A percentile compares a stretch with the other conserved stretches of the same genome.
Conservation (phyloP, 768 basidiomycete genomes). For the Macrocybe gigantea region DNA sequence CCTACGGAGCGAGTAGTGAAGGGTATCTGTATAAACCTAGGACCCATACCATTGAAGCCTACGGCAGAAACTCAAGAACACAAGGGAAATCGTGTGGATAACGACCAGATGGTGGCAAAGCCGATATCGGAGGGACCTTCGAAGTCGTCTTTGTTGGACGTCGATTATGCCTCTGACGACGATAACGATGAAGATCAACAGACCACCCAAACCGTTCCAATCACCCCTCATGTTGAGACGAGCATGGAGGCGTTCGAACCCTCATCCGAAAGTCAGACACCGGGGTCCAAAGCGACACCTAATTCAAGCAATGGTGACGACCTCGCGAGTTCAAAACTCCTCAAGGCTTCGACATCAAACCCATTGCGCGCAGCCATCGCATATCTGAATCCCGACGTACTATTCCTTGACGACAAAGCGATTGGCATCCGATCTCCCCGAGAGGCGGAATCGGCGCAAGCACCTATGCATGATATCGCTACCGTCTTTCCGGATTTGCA, state of each 20-base stretch:
- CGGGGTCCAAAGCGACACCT: conserved; percentile 36
- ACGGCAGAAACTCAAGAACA: conserved; percentile 30
- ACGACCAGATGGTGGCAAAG: conserved; percentile 22
- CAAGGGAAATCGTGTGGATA: conserved; percentile 5
- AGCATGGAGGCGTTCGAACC: too few relatives aligned
- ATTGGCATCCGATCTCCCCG: conserved; percentile 23
- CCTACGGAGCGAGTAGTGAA: conserved; percentile 55
- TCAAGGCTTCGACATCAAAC: conserved; percentile 40
- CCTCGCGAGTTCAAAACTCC: conserved; percentile 21
- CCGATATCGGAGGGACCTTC: conserved; percentile 10
- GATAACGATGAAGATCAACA: conserved; percentile 45
- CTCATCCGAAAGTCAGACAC: conserved; percentile 36
- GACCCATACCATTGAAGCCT: conserved; percentile 43
- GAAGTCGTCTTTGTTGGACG: conserved; percentile 29
- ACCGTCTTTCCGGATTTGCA: conserved; percentile 85
- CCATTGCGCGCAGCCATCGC: conserved; percentile 59
- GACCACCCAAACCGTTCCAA: too few relatives aligned
- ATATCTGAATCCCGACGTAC: conserved; percentile 50
- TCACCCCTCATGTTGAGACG: too few relatives aligned
- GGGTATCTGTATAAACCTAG: conserved; percentile 49
- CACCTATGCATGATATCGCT: conserved; percentile 34
- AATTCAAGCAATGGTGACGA: conserved; percentile 31
- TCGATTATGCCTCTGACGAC: conserved; percentile 61
- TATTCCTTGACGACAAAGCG: conserved; percentile 41
- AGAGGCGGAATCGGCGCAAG: conserved; percentile 16